Evolutionary conservation across 2,329 filamentous ascomycete genomes (phyloP).

Genomic region (Botrytis elliptica): DNA sequence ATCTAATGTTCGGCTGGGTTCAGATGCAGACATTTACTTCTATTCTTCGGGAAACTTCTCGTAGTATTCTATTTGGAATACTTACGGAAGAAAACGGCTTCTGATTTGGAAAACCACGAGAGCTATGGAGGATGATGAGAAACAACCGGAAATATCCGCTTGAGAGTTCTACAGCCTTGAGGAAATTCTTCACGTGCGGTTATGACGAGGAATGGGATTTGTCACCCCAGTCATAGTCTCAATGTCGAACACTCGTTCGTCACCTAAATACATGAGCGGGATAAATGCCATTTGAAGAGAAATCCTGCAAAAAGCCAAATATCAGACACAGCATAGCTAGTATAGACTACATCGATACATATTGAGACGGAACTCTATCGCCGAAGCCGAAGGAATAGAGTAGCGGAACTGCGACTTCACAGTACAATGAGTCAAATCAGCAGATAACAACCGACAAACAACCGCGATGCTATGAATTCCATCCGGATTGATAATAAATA

Average conservation of each 20-base stretch:
- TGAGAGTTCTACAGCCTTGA: not conserved
- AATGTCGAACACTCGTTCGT: conserved; percentile 44
- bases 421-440: conserved; percentile 46
- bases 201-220: conserved; percentile 53
- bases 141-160: not conserved
- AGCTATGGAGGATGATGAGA: not conserved
- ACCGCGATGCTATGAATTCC: conserved; percentile 48
- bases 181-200: not conserved
- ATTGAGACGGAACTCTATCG: conserved; percentile 52
- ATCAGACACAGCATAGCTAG: conserved; percentile 47
- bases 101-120: conserved; percentile 39
- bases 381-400: conserved; percentile 47
- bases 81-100: conserved; percentile 54
- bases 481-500: conserved; percentile 51
- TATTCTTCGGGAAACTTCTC: not conserved
- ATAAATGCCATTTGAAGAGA: conserved; percentile 81
- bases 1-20: not conserved
- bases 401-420: conserved; percentile 34
- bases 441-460: conserved; percentile 44
- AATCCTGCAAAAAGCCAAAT: conserved; percentile 75
- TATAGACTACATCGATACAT: conserved; percentile 49
- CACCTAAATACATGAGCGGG: conserved; percentile 67
- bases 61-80: not conserved
- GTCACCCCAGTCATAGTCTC: conserved; percentile 74
- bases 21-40: not conserved